Base-by-base conservation (phyloP, 139 green algal species). In the Spirogloea muscicola region DNA sequence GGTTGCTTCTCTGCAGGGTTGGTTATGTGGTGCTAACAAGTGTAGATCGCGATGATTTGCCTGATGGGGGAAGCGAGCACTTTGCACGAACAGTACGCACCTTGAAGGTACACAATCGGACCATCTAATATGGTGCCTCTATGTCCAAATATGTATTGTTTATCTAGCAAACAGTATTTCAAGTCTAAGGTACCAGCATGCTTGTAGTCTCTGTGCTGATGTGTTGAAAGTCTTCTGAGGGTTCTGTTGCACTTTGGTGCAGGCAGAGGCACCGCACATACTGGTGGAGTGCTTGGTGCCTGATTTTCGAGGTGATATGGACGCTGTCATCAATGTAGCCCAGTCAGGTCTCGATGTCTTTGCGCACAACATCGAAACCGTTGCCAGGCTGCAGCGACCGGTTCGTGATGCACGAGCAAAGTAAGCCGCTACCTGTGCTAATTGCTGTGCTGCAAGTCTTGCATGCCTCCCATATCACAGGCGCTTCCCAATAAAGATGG, bases 351-450 rank as follows among this genome's bases (percentile, higher is more conserved):
- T 99, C 58, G 94, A 99, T 72, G 94, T 99, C 37, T 98, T 94
- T 85, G 94, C 94, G 0, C 94, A 99, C 89, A 99, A 99, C 84
- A 86, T 99, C 40, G 94, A 99, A 84, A 99, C 94, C 27, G 94
- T 98, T 42, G 59, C 91, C 27, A 57, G 88, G 40, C 86, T 98
- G 81, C 87, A 95, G 72, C 77, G 71, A 41, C 68, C 90, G 0
- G 92, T 96, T 48, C 88, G 93, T 3, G 93, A 97, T 73, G 84
- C 89, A 2, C 79, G 95, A 0, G 95, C 95, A 3, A 89, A 18
- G 72, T 80, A 38, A 79, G 64, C 2, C n/a, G n/a, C n/a, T n/a
- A n/a, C n/a, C n/a, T n/a, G n/a, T n/a, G n/a, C n/a, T n/a, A n/a
- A n/a, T n/a, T n/a, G n/a, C n/a, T n/a, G n/a, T n/a, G n/a, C n/a